These are phyloP conservation scores for Vaccinium macrocarpon DNA, from an alignment of 148 eudicot genomes.

Conservation along the genomic window DNA sequence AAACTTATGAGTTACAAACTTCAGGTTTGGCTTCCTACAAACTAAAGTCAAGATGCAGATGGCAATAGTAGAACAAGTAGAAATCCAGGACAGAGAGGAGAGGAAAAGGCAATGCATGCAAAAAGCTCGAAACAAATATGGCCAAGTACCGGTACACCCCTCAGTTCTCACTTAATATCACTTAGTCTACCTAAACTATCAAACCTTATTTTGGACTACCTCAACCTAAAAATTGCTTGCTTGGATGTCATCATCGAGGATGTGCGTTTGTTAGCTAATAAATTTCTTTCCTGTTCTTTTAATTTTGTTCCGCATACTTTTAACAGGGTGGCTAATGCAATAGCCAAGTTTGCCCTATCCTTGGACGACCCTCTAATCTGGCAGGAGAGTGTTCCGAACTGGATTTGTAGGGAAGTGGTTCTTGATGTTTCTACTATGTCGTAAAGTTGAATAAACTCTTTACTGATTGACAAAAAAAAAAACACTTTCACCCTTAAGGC, in stretches of 20 bases:
- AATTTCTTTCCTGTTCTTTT: no score
- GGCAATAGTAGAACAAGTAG: background rate
- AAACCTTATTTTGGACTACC: background rate
- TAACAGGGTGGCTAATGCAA: no score
- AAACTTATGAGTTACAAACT: background rate
- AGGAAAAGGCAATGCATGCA: background rate
- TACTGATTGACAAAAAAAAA: background rate
- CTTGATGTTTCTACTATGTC: no score
- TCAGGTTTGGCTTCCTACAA: background rate
- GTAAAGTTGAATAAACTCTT: no score
- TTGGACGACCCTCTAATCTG: no score
- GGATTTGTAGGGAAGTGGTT: no score
- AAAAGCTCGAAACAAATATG: constrained; percentile 1
- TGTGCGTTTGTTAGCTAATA: no score
- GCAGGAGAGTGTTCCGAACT: no score
- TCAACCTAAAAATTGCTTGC: background rate
- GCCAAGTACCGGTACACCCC: background rate
- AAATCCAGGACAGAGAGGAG: background rate
- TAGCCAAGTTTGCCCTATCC: no score
- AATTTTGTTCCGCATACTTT: no score
- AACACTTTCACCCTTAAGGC: background rate
- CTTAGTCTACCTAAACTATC: background rate
- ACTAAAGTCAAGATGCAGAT: background rate
- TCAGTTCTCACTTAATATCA: background rate
- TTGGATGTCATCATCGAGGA: no score